A percentile compares a stretch with the other conserved stretches of the same genome.
These are phyloP conservation scores for Trichophaea hybrida DNA, from an alignment of 2,329 filamentous ascomycete species.

Conservation along the genomic window DNA sequence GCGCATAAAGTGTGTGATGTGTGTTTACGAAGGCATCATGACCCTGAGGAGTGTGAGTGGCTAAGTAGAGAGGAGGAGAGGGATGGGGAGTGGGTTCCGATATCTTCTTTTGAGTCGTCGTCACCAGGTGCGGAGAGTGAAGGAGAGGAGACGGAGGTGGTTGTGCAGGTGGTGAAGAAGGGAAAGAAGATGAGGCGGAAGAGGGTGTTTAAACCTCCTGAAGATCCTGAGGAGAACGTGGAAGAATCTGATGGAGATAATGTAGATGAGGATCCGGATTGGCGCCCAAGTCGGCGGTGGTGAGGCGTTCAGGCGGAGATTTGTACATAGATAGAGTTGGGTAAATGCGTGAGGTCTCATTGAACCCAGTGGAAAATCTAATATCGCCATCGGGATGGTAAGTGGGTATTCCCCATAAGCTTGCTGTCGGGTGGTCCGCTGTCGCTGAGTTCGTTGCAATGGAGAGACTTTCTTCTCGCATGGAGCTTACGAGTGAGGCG, in stretches of 20 bases:
- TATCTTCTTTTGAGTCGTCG: too few species aligned
- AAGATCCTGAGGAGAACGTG: not conserved
- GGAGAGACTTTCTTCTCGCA: too few species aligned
- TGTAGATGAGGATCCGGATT: not conserved
- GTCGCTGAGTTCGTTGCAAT: too few species aligned
- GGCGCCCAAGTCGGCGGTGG: not conserved
- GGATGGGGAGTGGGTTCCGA: too few species aligned
- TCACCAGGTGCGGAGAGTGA: too few species aligned
- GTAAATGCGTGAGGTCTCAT: too few species aligned
- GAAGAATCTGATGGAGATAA: not conserved
- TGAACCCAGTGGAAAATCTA: not conserved
- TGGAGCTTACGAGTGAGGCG: too few species aligned
- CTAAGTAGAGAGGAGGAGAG: too few species aligned
- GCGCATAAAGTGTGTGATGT: not conserved
- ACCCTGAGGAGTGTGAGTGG: not conserved
- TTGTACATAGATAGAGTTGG: not conserved
- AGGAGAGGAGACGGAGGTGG: too few species aligned
- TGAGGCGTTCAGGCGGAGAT: not conserved
- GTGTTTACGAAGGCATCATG: not conserved
- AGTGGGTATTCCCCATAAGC: not conserved
- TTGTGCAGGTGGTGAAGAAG: too few species aligned
- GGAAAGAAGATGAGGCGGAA: too few species aligned
- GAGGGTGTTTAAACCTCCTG: not conserved
- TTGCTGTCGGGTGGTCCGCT: too few species aligned
- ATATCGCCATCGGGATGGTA: not conserved